Conservation (phyloP, 805 yeast genomes). For the Ogataea sp. region DNA sequence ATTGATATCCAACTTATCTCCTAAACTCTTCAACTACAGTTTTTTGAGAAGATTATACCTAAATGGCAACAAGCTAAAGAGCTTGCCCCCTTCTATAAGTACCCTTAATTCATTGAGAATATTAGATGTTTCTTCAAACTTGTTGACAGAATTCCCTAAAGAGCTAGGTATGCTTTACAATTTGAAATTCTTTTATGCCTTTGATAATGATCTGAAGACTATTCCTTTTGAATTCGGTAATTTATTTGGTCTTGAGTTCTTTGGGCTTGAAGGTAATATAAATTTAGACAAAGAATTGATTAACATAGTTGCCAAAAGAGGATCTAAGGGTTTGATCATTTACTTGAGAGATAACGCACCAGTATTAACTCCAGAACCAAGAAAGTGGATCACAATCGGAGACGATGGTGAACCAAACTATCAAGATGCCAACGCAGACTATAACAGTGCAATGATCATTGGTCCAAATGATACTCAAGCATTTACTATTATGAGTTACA, state of each 20-base stretch:
- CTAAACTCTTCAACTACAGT: constrained; percentile 68
- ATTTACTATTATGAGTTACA: constrained; percentile 80
- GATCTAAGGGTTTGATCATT: constrained; percentile 75
- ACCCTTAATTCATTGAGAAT: constrained; percentile 68
- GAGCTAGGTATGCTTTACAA: constrained; percentile 80
- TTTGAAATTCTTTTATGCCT: constrained; percentile 73
- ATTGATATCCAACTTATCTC: constrained; percentile 62
- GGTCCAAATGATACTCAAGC: constrained; percentile 26
- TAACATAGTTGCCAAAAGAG: constrained; percentile 65
- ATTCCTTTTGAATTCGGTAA: constrained; percentile 85
- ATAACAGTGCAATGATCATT: constrained; percentile 17
- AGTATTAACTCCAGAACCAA: constrained; percentile 50
- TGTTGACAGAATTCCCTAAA: constrained; percentile 61
- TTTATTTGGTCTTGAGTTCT: constrained; percentile 71
- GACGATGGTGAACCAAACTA: constrained; percentile 60
- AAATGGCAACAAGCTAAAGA: constrained; percentile 72
- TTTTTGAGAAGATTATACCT: constrained; percentile 82
- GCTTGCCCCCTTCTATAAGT: constrained; percentile 60
- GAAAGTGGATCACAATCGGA: constrained; percentile 77
- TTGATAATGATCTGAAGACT: constrained; percentile 72
- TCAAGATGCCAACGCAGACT: constrained; percentile 15
- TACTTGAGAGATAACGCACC: constrained; percentile 81
- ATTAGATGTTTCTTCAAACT: constrained; percentile 77
- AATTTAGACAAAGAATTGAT: constrained; percentile 52
- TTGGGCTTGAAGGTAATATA: constrained; percentile 93